A percentile compares a stretch with the other conserved stretches of the same genome.
Evolutionary conservation across 1,139 yeast species (phyloP).

Genomic region (Zygoascus sp.): DNA sequence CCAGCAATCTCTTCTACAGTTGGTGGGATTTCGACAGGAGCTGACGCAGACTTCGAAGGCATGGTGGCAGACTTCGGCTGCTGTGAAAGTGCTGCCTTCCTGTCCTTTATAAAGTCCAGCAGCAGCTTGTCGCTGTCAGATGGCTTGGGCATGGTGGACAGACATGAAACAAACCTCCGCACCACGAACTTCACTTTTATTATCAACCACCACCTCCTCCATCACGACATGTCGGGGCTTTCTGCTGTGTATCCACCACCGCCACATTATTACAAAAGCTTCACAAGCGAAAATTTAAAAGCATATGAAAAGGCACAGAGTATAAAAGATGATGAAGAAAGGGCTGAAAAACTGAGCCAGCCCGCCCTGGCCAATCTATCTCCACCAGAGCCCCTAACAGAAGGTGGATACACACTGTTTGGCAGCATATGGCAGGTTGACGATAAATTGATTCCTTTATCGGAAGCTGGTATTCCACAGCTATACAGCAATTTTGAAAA

Average conservation of each 20-base stretch:
- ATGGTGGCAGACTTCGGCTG: no score
- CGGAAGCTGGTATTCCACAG: slow-evolving; percentile 64
- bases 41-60: no score
- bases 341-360: slow-evolving; percentile 2
- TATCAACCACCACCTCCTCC: no score
- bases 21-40: no score
- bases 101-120: no score
- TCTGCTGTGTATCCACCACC: slow-evolving; percentile 83
- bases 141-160: no score
- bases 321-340: slow-evolving; percentile 15
- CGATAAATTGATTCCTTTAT: slow-evolving; percentile 63
- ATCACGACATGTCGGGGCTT: slow-evolving; percentile 31
- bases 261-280: slow-evolving; percentile 66
- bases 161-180: no score
- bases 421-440: slow-evolving; percentile 78
- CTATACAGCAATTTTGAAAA: slow-evolving; percentile 41
- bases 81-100: no score
- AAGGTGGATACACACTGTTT: slow-evolving; percentile 64
- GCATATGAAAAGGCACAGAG: slow-evolving; percentile 18
- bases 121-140: no score
- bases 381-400: slow-evolving; percentile 61
- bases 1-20: no score
- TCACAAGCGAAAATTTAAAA: slow-evolving; percentile 55
- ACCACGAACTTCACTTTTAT: no score
- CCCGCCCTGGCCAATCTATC: slow-evolving; percentile 46